Evolutionary conservation across 306 rosid species (phyloP), one percentile per base, ranked within the genome.

Genomic region (Luffa acutangula): DNA sequence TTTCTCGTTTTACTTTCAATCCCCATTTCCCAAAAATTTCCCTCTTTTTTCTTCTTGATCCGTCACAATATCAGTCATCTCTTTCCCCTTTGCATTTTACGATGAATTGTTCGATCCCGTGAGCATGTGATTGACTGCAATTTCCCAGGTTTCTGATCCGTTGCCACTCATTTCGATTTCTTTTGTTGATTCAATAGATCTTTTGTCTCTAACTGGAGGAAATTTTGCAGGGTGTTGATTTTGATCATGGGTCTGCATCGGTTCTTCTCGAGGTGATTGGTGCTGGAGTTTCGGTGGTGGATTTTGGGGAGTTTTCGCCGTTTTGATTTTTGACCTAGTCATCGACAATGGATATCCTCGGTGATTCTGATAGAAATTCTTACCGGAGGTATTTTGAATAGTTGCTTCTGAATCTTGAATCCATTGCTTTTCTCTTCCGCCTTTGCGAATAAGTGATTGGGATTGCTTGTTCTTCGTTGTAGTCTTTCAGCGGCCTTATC

Each of bases 401-500:
- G 57, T 20, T 49, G 63, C 65, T n/a, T 58, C 14, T 70, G 62
- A 43, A 21, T 72, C 57, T 2, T 0, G 15, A 20, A 80, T 74
- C 43, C 20, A 52, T 58, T 84, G 11, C 76, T 46, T 46, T 70
- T n/a, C 31, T 39, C 12, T 48, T 66, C 42, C 31, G n/a, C 20
- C 21, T 66, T 4, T 11, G 49, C 31, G 21, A 46, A 31, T 33
- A 9, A 36, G 20, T 78, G 37, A 78, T 54, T 83, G 34, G 6
- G 59, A 58, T 77, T 20, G 84, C 2, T 42, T 48, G 78, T 71
- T 80, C 54, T 79, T 80, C 63, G 51, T 11, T 81, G 52, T 85
- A 93, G 98, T 85, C 90, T 96, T 83, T 83, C 84, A 34, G 93
- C 99, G 8, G 98, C 99, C 4, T 80, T 91, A 71, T 91, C 97